Base-by-base conservation (phyloP, 1,284 basidiomycete species). In the Cryptococcus sp. region DNA sequence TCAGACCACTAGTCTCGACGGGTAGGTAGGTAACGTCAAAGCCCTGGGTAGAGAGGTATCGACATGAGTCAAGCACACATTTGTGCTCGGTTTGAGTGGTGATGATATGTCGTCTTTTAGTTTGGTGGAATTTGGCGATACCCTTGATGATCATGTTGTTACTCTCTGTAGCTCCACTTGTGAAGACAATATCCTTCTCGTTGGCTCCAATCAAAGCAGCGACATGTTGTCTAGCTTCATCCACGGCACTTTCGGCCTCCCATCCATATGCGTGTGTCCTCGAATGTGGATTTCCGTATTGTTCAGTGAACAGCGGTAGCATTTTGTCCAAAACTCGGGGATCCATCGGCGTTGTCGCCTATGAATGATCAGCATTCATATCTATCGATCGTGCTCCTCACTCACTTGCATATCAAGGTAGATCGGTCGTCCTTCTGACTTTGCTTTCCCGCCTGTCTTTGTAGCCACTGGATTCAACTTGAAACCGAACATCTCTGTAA, bases 91-190 rank as follows among this genome's bases (percentile, higher is more conserved):
- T 95, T 70, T 94, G 91, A 0, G 87, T 88, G 1, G 91, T 95
- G 64, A 95, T 93, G 50, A 96, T 83, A 71, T 96, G 93, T 67
- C 80, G 85, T 76, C 91, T 91, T 78, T 89, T 90, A 57, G 89
- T 87, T 72, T 88, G 89, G 76, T 94, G 84, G 76, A 98, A 99
- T 36, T 88, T 87, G 36, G 94, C 96, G 50, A 97, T 87, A 53
- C 96, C 96, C 78, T 98, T 98, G 78, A 99, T 89, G 46, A 88
- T 81, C 91, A 98, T 94, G 72, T 99, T 99, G 76, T 99, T 99
- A 46, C 88, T 88, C 79, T 99, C 96, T 4, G 96, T 99, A 8
- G 96, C 96, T 46, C 96, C 96, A 34, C 92, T 96, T 10, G 96
- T 99, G 79, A 98, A 98, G 47, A 99, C 83, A 56, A 99, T 87